These are phyloP conservation scores for Apiosordaria backusii DNA, from an alignment of 495 filamentous ascomycete genomes.

Conservation along the genomic window DNA sequence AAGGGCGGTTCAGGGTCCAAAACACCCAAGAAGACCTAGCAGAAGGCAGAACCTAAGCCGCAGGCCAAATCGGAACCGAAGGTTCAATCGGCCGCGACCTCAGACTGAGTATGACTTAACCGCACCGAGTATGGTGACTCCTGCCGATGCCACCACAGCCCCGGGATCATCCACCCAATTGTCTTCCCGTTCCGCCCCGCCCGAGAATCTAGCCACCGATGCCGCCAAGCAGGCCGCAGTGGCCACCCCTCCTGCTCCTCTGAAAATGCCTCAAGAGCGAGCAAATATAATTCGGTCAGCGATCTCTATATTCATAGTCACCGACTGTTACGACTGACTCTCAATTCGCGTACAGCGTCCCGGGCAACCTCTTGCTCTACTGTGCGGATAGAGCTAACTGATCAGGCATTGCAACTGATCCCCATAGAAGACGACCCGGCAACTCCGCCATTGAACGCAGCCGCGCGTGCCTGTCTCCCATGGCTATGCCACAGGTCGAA, in stretches of 20 bases:
- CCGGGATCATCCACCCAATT: not conserved
- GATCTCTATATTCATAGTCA: too few relatives aligned
- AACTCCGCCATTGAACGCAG: not conserved
- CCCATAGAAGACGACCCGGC: not conserved
- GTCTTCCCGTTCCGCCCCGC: not conserved
- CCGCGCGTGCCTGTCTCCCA: too few relatives aligned
- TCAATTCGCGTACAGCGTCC: not conserved
- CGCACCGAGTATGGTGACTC: not conserved
- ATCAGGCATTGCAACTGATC: not conserved
- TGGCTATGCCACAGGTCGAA: too few relatives aligned
- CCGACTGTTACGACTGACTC: not conserved
- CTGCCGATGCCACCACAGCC: not conserved
- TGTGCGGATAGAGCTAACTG: not conserved
- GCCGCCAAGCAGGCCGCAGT: not conserved
- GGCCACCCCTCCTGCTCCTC: not conserved
- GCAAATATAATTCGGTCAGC: constrained; percentile 35
- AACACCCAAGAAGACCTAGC: not conserved
- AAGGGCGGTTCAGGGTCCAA: not conserved
- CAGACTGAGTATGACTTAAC: not conserved
- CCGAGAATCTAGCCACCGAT: not conserved
- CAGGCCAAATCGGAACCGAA: not conserved
- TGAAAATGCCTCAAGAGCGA: constrained; percentile 8
- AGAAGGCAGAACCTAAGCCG: not conserved
- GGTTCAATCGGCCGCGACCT: not conserved
- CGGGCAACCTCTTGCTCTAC: not conserved